Conservation (phyloP, 2,329 filamentous ascomycete genomes). For the Myriosclerotinia curreyana region DNA sequence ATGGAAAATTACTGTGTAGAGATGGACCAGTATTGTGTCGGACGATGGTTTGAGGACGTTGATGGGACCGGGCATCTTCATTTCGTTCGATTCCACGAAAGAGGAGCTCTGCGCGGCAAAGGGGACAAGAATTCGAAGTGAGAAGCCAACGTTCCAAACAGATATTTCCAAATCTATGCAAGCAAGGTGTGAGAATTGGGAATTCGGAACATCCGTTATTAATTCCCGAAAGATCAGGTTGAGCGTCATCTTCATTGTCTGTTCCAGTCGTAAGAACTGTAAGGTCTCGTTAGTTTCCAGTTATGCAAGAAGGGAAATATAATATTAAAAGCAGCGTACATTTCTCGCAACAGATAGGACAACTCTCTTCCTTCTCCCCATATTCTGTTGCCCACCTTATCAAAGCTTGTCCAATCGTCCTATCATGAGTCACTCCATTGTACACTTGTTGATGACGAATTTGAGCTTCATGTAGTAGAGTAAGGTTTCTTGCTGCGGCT, state of each 20-base stretch:
- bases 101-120: background rate
- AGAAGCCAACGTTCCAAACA: conserved; percentile 3
- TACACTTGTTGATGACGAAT: background rate
- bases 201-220: background rate
- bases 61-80: background rate
- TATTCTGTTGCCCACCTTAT: background rate
- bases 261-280: background rate
- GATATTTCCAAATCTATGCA: background rate
- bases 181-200: conserved; percentile 2
- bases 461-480: background rate
- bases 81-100: background rate
- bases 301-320: background rate
- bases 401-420: background rate
- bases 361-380: background rate
- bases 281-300: background rate
- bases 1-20: background rate
- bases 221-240: too few relatives aligned
- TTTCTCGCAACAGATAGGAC: conserved; percentile 1
- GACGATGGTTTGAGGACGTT: background rate
- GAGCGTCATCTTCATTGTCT: background rate
- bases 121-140: background rate
- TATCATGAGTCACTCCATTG: background rate
- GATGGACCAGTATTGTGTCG: background rate
- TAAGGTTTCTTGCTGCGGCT: too few relatives aligned
- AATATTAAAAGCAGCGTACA: background rate